phyloP scores from a whole-genome alignment of 257 asterid species.

The Solanum dulcamara region DNA sequence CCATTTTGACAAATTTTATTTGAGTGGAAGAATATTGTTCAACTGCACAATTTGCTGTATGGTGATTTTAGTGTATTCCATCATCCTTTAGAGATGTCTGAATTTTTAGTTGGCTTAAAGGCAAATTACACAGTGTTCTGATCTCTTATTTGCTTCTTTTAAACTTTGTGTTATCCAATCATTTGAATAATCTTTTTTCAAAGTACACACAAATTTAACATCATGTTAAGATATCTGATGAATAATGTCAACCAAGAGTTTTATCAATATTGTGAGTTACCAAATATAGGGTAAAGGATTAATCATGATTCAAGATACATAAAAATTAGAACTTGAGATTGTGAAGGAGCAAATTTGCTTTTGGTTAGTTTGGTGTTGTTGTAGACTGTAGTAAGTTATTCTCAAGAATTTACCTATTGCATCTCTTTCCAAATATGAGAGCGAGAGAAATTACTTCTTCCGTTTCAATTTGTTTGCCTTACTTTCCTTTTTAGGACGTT shows the following conservation, averaged over 20 bases:
- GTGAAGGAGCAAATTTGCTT: background rate
- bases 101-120: background rate
- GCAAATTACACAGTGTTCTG: background rate
- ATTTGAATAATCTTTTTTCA: background rate
- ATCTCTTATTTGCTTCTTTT: background rate
- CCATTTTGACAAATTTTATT: background rate
- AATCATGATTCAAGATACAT: background rate
- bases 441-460: background rate
- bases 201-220: background rate
- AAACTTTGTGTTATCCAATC: background rate
- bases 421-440: background rate
- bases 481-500: background rate
- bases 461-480: background rate
- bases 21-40: background rate
- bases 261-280: background rate
- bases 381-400: background rate
- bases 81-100: background rate
- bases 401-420: background rate
- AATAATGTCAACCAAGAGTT: background rate
- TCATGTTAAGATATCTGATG: background rate
- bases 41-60: background rate
- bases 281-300: background rate
- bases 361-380: background rate
- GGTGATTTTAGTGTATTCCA: background rate
- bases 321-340: background rate